Percentiles rank a stretch among this genome's conserved stretches.
Evolutionary conservation across 1,284 basidiomycete species (phyloP).

Genomic region (Gymnopus androsaceus): DNA sequence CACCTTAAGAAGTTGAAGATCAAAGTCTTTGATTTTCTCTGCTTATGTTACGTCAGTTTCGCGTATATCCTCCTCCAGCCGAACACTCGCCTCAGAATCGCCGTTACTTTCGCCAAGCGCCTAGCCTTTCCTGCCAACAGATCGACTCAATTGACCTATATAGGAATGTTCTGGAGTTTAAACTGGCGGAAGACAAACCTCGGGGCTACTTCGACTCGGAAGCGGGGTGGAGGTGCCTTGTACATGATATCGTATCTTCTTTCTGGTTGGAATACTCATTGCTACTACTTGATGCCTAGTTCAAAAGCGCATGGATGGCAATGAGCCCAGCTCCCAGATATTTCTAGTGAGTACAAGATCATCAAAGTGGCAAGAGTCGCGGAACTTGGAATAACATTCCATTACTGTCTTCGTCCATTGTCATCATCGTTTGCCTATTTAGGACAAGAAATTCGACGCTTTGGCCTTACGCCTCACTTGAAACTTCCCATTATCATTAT

Average conservation of each 20-base stretch:
- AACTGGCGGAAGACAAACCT: slow-evolving; percentile 49
- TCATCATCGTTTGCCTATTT: too few relatives aligned
- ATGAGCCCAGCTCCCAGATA: slow-evolving; percentile 55
- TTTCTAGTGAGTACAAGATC: slow-evolving; percentile 64
- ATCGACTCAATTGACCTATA: slow-evolving; percentile 74
- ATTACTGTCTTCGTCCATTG: too few relatives aligned
- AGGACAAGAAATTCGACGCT: too few relatives aligned
- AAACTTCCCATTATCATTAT: too few relatives aligned
- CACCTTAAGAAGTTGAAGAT: slow-evolving; percentile 79
- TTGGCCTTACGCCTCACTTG: too few relatives aligned
- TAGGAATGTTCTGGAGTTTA: slow-evolving; percentile 76
- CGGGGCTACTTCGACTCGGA: slow-evolving; percentile 60
- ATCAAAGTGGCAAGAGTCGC: slow-evolving; percentile 57
- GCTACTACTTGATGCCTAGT: slow-evolving; percentile 56
- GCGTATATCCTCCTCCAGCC: slow-evolving; percentile 80
- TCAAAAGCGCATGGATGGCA: slow-evolving; percentile 66
- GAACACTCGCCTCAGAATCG: slow-evolving; percentile 73
- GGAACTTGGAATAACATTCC: slow-evolving; percentile 7
- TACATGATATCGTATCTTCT: slow-evolving; percentile 34
- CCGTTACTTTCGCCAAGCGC: slow-evolving; percentile 79
- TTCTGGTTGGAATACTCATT: background rate
- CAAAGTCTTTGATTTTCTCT: slow-evolving; percentile 77
- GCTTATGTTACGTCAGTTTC: slow-evolving; percentile 78
- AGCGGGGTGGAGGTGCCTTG: slow-evolving; percentile 72
- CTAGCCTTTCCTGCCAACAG: slow-evolving; percentile 67